A percentile compares a stretch with the other conserved stretches of the same genome.
These are phyloP conservation scores for Rhodotorula toruloides DNA, from an alignment of 768 basidiomycete species.

Conservation along the genomic window DNA sequence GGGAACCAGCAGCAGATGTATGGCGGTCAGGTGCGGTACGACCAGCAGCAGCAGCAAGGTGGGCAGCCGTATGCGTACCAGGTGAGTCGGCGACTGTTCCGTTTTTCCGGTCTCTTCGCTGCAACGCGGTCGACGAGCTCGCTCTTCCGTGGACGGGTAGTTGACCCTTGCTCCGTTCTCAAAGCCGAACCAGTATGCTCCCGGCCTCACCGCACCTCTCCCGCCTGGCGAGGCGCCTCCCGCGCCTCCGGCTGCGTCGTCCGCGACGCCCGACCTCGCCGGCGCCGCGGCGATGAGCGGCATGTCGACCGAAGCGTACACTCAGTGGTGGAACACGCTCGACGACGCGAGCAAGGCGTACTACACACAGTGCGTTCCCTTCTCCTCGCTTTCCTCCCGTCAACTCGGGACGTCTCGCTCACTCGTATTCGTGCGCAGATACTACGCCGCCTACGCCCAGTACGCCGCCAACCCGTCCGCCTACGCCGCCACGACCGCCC, in stretches of 20 bases:
- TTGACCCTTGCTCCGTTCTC: not conserved
- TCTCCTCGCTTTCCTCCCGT: not conserved
- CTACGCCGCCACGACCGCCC: not conserved
- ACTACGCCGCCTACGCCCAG: constrained; percentile 33
- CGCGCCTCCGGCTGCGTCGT: not conserved
- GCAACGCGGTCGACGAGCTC: too few species aligned
- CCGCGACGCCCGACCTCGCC: constrained; percentile 3
- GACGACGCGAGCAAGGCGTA: constrained; percentile 35
- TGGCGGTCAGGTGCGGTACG: constrained; percentile 20
- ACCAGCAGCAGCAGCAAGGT: constrained; percentile 8
- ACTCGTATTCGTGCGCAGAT: constrained; percentile 5
- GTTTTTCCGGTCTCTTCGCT: not conserved
- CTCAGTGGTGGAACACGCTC: constrained; percentile 34
- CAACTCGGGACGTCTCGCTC: not conserved
- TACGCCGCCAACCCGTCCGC: constrained; percentile 14
- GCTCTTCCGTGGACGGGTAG: not conserved
- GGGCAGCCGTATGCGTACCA: constrained; percentile 26
- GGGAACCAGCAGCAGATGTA: constrained; percentile 5
- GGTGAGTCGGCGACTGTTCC: not conserved
- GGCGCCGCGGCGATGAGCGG: constrained; percentile 8
- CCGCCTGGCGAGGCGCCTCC: constrained; percentile 36
- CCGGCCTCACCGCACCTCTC: constrained; percentile 34
- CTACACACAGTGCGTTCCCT: constrained; percentile 34
- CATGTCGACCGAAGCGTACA: constrained; percentile 32
- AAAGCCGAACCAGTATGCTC: constrained; percentile 26